Conservation (phyloP, 768 basidiomycete genomes). For the Phaffia tasmanica region DNA sequence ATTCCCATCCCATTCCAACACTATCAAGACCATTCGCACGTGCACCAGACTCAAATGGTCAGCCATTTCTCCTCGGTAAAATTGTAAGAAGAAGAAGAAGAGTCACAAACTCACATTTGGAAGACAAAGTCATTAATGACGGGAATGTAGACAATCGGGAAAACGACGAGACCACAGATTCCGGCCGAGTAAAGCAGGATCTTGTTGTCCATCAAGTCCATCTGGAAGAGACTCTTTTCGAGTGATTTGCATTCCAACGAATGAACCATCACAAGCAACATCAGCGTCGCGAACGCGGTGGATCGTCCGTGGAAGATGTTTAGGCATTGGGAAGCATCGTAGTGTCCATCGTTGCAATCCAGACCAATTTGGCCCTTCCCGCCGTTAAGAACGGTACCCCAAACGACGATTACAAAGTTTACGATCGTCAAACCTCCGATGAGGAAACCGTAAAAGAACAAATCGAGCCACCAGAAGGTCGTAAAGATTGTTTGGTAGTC, state of each 20-base stretch:
- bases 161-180: constrained; percentile 34
- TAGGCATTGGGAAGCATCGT: constrained; percentile 31
- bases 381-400: constrained; percentile 17
- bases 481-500: constrained; percentile 40
- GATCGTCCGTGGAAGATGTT: constrained; percentile 40
- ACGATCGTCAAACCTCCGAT: constrained; percentile 35
- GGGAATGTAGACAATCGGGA: constrained; percentile 40
- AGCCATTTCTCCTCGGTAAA: constrained; percentile 23
- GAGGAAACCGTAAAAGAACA: constrained; percentile 39
- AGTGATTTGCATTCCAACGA: constrained; percentile 37
- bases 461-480: constrained; percentile 36
- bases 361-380: neutral
- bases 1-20: constrained; percentile 36
- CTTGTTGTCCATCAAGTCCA: constrained; percentile 39
- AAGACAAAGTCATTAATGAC: constrained; percentile 15
- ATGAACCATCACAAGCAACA: constrained; percentile 29
- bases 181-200: constrained; percentile 36
- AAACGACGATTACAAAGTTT: constrained; percentile 36
- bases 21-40: too few species aligned
- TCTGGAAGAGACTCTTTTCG: constrained; percentile 34
- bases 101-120: constrained; percentile 31
- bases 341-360: neutral
- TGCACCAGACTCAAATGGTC: too few species aligned
- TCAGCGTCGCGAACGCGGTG: constrained; percentile 38
- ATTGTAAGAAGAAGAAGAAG: constrained; percentile 35